Evolutionary conservation across 1,139 yeast genomes (phyloP).

Genomic region (Candida dubliniensis): DNA sequence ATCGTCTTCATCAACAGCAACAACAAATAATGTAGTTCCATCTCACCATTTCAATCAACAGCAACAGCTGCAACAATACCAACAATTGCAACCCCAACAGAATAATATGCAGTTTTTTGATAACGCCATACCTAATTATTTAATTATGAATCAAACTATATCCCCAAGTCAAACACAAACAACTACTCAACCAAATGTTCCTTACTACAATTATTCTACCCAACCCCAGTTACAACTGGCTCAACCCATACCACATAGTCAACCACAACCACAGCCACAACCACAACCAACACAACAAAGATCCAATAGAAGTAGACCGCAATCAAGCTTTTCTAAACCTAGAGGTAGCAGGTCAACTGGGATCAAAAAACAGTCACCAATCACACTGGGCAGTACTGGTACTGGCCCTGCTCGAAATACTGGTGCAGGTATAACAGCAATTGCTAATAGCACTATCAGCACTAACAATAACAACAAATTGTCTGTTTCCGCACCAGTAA

Average conservation of each 20-base stretch:
- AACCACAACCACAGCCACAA: conserved; percentile 8
- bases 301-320: conserved; percentile 8
- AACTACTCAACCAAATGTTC: conserved; percentile 7
- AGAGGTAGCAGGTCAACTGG: conserved; percentile 7
- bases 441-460: background rate
- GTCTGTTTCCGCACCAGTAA: conserved; percentile 11
- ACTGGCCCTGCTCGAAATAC: too few species aligned
- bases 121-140: conserved; percentile 19
- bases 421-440: background rate
- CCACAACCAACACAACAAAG: conserved; percentile 8
- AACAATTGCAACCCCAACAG: conserved; percentile 9
- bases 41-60: conserved; percentile 7
- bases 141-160: conserved; percentile 17
- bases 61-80: conserved; percentile 5
- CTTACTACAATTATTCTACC: conserved; percentile 4
- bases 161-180: conserved; percentile 13
- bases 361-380: conserved; percentile 5
- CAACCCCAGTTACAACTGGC: background rate
- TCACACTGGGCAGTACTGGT: background rate
- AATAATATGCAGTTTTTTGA: conserved; percentile 15
- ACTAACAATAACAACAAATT: conserved; percentile 7
- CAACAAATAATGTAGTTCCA: conserved; percentile 13
- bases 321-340: background rate
- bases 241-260: conserved; percentile 3
- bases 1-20: conserved; percentile 10